These are phyloP conservation scores for Pholiota conissans DNA, from an alignment of 768 basidiomycete genomes.

Conservation along the genomic window DNA sequence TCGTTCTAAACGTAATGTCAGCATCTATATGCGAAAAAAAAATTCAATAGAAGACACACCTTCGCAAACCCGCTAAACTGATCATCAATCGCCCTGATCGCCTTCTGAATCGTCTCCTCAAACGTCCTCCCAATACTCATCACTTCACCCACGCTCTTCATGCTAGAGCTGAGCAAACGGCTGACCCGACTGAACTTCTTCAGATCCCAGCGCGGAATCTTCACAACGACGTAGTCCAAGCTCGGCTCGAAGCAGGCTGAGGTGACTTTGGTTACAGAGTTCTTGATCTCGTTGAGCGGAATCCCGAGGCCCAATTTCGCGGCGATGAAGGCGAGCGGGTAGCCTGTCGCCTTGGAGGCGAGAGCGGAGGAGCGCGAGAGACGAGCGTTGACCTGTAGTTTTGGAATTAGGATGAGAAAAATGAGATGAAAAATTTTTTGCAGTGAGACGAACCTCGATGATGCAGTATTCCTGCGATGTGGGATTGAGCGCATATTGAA, in stretches of 20 bases:
- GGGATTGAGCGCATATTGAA: slow-evolving; percentile 97
- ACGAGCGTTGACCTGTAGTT: slow-evolving; percentile 78
- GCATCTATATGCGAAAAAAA: too few species aligned
- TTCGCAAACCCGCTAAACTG: slow-evolving; percentile 91
- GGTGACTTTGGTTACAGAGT: slow-evolving; percentile 95
- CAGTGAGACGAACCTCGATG: slow-evolving; percentile 67
- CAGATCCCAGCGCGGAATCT: slow-evolving; percentile 98
- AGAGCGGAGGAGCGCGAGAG: slow-evolving; percentile 96
- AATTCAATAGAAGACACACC: slow-evolving; percentile 44
- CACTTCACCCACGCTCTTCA: slow-evolving; percentile 99
- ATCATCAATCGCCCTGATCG: slow-evolving; percentile 95
- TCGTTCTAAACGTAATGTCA: slow-evolving; percentile 84
- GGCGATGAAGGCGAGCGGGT: slow-evolving; percentile 97
- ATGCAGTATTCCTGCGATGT: slow-evolving; percentile 96
- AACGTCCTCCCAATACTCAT: slow-evolving; percentile 99
- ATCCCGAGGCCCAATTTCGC: slow-evolving; percentile 97
- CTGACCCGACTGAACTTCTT: slow-evolving; percentile 98
- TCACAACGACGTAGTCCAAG: slow-evolving; percentile 96
- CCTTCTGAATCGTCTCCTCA: slow-evolving; percentile 98
- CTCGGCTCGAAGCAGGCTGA: slow-evolving; percentile 98
- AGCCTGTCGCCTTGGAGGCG: slow-evolving; percentile 97
- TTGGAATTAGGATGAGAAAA: not conserved
- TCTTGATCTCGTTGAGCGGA: slow-evolving; percentile 96
- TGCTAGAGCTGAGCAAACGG: slow-evolving; percentile 86
- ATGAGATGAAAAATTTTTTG: not conserved